Base-by-base conservation (phyloP, 257 asterid genomes). In the Galeopsis tetrahit region DNA sequence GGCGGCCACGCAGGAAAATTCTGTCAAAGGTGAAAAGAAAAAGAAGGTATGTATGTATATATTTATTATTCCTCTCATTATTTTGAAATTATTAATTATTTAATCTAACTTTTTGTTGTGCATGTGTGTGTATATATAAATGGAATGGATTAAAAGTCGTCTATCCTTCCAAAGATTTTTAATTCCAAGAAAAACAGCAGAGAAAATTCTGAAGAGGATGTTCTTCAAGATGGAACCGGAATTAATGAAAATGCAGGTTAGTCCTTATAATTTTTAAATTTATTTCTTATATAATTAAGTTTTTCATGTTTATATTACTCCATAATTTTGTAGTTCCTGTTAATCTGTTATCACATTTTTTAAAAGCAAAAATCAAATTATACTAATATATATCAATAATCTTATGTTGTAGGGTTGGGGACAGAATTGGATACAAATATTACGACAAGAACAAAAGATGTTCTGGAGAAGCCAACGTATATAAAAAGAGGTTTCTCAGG, bases 131-230 rank as follows among this genome's bases (percentile, higher is more conserved):
- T 5, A 13, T 56, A 0, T 17, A 2, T 40, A 63, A 32, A 58
- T 42, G 36, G 13, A 42, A 49, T 73, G 78, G 70, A 52, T 64
- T 43, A 13, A 39, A 76, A 92, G 95, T 86, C 85, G 95, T 86
- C 85, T 5, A 80, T 83, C 7, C 80, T 90, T 48, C 90, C 98
- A 49, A 90, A 80, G 87, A 79, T 93, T 32, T 87, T 88, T 82
- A 64, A 80, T 56, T 74, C 89, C 43, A 93, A 83, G 73, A 80
- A 62, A 79, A 57, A 73, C 65, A 78, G 78, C 64, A 81, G 79
- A 78, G 93, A 84, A 57, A 77, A 40, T 72, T 85, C 86, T 67
- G 89, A 85, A 46, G 96, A 87, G 68, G 88, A 90, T 31, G 15
- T 67, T 74, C 67, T 73, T 75, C 83, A 79, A 46, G 87, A 78